Conservation (phyloP, 768 basidiomycete species). For the Boletales sp. region DNA sequence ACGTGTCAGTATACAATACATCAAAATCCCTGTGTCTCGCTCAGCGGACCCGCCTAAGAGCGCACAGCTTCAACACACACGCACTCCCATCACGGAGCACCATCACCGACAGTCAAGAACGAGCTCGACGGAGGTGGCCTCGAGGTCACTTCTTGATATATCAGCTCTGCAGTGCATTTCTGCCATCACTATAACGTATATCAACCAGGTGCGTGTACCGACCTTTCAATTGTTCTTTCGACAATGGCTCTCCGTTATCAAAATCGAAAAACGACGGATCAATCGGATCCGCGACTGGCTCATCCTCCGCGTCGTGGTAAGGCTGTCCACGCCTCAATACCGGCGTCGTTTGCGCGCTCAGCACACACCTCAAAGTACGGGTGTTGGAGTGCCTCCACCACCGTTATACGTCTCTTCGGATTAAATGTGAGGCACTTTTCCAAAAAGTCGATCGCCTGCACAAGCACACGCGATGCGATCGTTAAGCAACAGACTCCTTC, state of each 20-base stretch:
- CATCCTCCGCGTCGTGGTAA: slow-evolving; percentile 87
- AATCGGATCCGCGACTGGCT: slow-evolving; percentile 74
- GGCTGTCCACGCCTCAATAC: slow-evolving; percentile 42
- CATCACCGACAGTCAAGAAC: slow-evolving; percentile 16
- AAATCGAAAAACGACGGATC: slow-evolving; percentile 83
- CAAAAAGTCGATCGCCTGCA: slow-evolving; percentile 70
- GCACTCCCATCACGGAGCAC: slow-evolving; percentile 7
- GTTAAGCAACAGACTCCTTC: neutral
- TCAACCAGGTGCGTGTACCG: neutral
- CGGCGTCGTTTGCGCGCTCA: neutral
- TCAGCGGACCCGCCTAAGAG: too few species aligned
- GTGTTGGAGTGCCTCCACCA: slow-evolving; percentile 82
- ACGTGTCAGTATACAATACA: too few species aligned
- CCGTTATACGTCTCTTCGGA: slow-evolving; percentile 85
- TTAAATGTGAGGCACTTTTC: slow-evolving; percentile 80
- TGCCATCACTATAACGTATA: neutral
- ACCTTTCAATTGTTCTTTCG: slow-evolving; percentile 73
- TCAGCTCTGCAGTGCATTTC: slow-evolving; percentile 29
- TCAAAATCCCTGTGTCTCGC: too few species aligned
- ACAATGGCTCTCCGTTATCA: slow-evolving; percentile 60
- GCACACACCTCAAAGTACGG: slow-evolving; percentile 75
- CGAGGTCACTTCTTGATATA: slow-evolving; percentile 48
- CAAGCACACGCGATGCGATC: neutral
- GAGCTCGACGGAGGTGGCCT: slow-evolving; percentile 10
- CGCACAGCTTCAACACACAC: too few species aligned